phyloP scores from a whole-genome alignment of 2,329 filamentous ascomycete species.

The Alternaria rosae region DNA sequence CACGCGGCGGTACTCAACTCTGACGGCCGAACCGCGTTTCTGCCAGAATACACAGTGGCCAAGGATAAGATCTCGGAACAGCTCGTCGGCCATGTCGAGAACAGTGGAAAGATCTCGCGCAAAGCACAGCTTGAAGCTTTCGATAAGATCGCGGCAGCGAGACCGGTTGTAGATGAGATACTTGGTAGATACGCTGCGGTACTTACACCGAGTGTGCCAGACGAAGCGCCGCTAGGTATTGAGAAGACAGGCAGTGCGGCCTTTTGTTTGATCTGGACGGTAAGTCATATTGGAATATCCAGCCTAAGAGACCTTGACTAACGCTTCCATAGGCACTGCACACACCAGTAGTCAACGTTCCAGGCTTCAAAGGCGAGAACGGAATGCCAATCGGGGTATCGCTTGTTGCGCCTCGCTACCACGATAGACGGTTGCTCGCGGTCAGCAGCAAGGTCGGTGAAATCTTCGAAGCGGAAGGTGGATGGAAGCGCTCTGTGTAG shows the following conservation, averaged over 20 bases:
- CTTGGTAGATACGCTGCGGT: slow-evolving; percentile 62
- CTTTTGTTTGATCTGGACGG: slow-evolving; percentile 63
- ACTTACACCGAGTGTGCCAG: slow-evolving; percentile 65
- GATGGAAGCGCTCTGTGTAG: slow-evolving; percentile 29
- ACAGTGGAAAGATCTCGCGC: slow-evolving; percentile 52
- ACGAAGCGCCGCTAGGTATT: slow-evolving; percentile 65
- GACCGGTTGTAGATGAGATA: slow-evolving; percentile 64
- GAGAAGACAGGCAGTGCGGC: slow-evolving; percentile 63
- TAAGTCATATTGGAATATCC: slow-evolving; percentile 24
- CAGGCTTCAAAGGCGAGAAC: slow-evolving; percentile 65
- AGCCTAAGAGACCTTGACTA: not conserved
- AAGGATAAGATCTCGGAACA: slow-evolving; percentile 57
- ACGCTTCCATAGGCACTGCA: slow-evolving; percentile 54
- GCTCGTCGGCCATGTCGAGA: slow-evolving; percentile 62
- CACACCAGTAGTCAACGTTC: slow-evolving; percentile 69
- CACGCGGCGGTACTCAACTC: slow-evolving; percentile 59
- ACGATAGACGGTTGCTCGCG: slow-evolving; percentile 38
- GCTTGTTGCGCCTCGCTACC: slow-evolving; percentile 54
- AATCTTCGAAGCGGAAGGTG: slow-evolving; percentile 41
- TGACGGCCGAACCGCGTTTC: slow-evolving; percentile 63
- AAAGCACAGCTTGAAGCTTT: slow-evolving; percentile 62
- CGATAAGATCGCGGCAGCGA: slow-evolving; percentile 61
- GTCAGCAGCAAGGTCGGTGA: slow-evolving; percentile 38
- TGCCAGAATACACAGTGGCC: slow-evolving; percentile 60
- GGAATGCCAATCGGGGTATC: slow-evolving; percentile 68